phyloP scores from a whole-genome alignment of 495 filamentous ascomycete species.

The Aspergillus funiculosus region DNA sequence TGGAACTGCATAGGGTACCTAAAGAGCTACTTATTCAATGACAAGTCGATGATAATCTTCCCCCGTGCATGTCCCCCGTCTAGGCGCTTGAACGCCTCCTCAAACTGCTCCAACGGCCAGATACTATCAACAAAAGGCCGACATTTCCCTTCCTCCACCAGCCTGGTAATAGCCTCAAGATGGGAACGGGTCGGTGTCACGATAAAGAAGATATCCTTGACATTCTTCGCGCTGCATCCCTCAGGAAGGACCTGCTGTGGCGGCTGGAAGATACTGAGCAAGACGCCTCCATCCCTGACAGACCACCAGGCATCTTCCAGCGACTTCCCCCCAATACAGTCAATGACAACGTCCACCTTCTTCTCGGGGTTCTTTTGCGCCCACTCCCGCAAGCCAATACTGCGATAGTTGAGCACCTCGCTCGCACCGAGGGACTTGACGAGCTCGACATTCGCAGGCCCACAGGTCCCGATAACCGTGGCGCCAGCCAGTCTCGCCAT shows the following conservation, averaged over 20 bases:
- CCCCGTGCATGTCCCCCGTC: constrained; percentile 38
- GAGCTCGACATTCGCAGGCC: constrained; percentile 36
- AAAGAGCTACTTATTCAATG: constrained; percentile 8
- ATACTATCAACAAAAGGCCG: constrained; percentile 43
- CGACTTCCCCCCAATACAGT: constrained; percentile 43
- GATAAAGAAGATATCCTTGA: constrained; percentile 41
- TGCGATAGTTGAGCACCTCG: constrained; percentile 44
- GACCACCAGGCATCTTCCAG: constrained; percentile 43
- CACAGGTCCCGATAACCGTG: constrained; percentile 37
- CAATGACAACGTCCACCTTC: constrained; percentile 48
- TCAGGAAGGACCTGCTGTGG: constrained; percentile 40
- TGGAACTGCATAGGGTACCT: too few relatives aligned
- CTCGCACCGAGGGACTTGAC: constrained; percentile 41
- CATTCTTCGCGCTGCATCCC: constrained; percentile 17
- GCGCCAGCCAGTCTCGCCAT: constrained; percentile 42
- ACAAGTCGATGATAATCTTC: constrained; percentile 38
- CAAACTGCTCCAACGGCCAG: constrained; percentile 40
- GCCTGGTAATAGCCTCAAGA: constrained; percentile 36
- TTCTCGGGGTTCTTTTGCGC: constrained; percentile 14
- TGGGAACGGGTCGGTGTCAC: constrained; percentile 38
- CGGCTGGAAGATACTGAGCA: constrained; percentile 48
- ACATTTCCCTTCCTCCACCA: constrained; percentile 39
- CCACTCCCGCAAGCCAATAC: constrained; percentile 33
- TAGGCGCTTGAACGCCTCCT: constrained; percentile 41
- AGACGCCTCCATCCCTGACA: constrained; percentile 35